Evolutionary conservation across 768 basidiomycete species (phyloP).

Genomic region (Lentinula lateritia): DNA sequence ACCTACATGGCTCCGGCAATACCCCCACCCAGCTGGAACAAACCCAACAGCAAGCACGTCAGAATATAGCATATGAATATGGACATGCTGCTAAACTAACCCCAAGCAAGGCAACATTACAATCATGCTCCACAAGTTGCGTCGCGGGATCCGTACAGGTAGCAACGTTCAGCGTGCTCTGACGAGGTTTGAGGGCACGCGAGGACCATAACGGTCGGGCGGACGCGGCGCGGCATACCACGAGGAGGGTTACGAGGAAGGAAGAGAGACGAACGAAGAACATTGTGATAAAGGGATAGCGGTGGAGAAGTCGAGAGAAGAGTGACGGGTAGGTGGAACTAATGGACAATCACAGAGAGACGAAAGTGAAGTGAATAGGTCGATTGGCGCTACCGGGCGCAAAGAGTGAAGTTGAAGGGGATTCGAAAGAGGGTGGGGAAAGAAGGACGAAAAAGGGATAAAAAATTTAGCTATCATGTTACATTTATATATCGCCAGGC

Average conservation of each 20-base stretch:
- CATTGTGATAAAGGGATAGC: constrained; percentile 1
- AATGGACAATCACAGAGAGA: not conserved
- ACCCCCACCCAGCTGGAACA: constrained; percentile 13
- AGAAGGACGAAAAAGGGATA: not conserved
- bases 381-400: constrained; percentile 5
- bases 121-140: constrained; percentile 14
- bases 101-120: constrained; percentile 16
- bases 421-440: not conserved
- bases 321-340: not conserved
- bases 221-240: constrained; percentile 6
- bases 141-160: constrained; percentile 13
- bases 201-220: constrained; percentile 10
- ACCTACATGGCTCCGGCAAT: constrained; percentile 15
- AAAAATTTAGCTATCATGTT: not conserved
- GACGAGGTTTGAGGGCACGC: constrained; percentile 2
- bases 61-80: not conserved
- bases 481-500: not conserved
- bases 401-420: not conserved
- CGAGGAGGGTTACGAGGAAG: constrained; percentile 9
- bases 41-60: not conserved
- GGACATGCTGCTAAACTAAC: not conserved
- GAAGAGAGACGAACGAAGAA: constrained; percentile 11
- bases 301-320: not conserved
- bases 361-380: not conserved
- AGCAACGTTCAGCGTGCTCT: constrained; percentile 12